Conservation (phyloP, 352 stramenopile species). For the Phytophthora citricola region DNA sequence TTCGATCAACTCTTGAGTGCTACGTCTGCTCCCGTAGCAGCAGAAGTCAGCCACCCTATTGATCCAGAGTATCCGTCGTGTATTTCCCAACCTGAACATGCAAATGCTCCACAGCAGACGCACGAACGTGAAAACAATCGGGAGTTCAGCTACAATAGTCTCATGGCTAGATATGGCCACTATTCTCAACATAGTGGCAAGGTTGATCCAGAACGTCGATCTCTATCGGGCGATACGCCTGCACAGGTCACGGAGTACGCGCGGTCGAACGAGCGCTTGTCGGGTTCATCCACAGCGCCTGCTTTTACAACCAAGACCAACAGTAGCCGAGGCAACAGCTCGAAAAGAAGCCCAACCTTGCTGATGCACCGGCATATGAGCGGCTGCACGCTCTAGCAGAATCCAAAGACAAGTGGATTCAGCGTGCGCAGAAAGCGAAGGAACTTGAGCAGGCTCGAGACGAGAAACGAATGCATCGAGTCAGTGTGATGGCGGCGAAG, state of each 20-base stretch:
- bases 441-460: constrained; percentile 58
- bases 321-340: constrained; percentile 12
- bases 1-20: constrained; percentile 16
- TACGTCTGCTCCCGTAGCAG: background rate
- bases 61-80: background rate
- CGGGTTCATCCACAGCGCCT: constrained; percentile 15
- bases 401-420: constrained; percentile 77
- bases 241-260: constrained; percentile 47
- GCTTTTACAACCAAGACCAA: constrained; percentile 28
- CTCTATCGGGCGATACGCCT: constrained; percentile 33
- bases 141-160: constrained; percentile 73
- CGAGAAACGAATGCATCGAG: constrained; percentile 42
- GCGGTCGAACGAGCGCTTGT: constrained; percentile 19
- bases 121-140: constrained; percentile 57
- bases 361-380: constrained; percentile 55
- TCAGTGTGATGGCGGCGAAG: constrained; percentile 67
- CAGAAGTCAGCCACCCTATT: background rate
- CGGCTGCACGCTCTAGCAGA: constrained; percentile 75
- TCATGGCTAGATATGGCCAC: constrained; percentile 81
- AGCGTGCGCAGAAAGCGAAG: constrained; percentile 73
- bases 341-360: constrained; percentile 45
- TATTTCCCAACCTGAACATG: constrained; percentile 4
- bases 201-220: constrained; percentile 38
- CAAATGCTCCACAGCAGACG: constrained; percentile 4
- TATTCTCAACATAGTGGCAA: constrained; percentile 75